Conservation (phyloP, 1,139 yeast genomes). For the Candida tunisiensis region DNA sequence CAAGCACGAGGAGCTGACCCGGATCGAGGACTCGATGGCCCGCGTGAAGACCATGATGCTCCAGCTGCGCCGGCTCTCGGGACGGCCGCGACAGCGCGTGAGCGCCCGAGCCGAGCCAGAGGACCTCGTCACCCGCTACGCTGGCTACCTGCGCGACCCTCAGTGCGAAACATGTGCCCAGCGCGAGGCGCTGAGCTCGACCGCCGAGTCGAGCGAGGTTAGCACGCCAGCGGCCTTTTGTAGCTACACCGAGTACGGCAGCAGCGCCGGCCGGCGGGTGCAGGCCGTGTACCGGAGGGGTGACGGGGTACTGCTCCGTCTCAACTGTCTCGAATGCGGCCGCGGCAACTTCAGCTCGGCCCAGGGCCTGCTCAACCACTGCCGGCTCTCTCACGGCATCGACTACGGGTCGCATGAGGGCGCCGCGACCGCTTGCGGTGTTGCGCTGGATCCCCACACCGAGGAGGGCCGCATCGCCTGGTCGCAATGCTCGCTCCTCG, state of each 20-base stretch:
- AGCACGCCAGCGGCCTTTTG: constrained; percentile 5
- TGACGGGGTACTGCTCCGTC: constrained; percentile 53
- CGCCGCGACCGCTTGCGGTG: constrained; percentile 60
- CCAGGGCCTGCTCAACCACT: constrained; percentile 67
- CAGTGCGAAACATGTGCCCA: too few species aligned
- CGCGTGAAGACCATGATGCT: constrained; percentile 44
- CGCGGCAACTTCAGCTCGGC: constrained; percentile 61
- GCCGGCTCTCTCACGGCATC: constrained; percentile 56
- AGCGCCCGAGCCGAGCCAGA: too few species aligned
- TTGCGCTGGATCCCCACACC: constrained; percentile 19
- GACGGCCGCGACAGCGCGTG: too few species aligned
- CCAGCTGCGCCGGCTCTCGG: constrained; percentile 14
- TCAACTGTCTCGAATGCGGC: constrained; percentile 52
- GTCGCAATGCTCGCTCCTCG: constrained; percentile 2
- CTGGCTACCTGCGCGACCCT: too few species aligned
- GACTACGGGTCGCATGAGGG: constrained; percentile 61
- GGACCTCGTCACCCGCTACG: too few species aligned
- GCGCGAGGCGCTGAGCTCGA: constrained; percentile 6
- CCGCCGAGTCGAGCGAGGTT: constrained; percentile 1
- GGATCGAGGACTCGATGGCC: constrained; percentile 44
- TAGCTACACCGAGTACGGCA: constrained; percentile 3
- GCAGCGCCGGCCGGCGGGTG: constrained; percentile 1
- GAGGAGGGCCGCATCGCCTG: constrained; percentile 3
- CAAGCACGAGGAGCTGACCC: constrained; percentile 47
- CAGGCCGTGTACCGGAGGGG: constrained; percentile 38